Base-by-base conservation (phyloP, 2,329 filamentous ascomycete genomes). In the Pyricularia sp. region DNA sequence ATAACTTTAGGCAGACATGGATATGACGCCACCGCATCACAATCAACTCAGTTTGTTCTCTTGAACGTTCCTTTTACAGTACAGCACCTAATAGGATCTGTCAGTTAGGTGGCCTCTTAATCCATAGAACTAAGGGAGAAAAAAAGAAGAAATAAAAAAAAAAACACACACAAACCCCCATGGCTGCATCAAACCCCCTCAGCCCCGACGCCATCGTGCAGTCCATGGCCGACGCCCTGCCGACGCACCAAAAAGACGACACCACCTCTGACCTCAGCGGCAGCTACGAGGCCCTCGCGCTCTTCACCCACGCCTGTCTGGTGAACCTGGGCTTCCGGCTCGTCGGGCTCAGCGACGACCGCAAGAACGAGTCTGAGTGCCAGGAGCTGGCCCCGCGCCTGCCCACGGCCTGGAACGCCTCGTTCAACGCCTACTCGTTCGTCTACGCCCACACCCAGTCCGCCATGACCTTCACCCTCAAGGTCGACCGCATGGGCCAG, bases 371-470 rank as follows among this genome's bases (percentile, higher is more conserved):
- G 76, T 77, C 84, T 33, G 81, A 86, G 75, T 87, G 87, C 74
- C 81, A 85, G 69, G 77, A 83, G 65, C 79, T 87, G 64, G 84
- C 87, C 26, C 11, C 86, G 10, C 84, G 88, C 36, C 84, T 98
- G 2, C 92, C 93, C 0, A 70, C 85, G 20, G 86, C 88, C 79
- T 98, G 95, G 95, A 97, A 97, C 78, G 82, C 88, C 14, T 86
- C 86, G 25, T 85, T 85, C 69, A 87, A 87, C 71, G 88, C 89
- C 17, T 90, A 92, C 76, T 87, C 90, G 69, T 97, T 98, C 79
- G 88, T 93, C 71, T 98, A 98, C 81, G 88, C 88, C 3, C 94
- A 97, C 78, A 83, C 87, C 28, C 92, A 97, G 77, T 97, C 93
- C 0, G 89, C 93, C 20, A 92, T 94, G 86, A 87, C 90, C 70